Base-by-base conservation (phyloP, 371 early-diverging fungal species). In the Haplosporangium sp. region DNA sequence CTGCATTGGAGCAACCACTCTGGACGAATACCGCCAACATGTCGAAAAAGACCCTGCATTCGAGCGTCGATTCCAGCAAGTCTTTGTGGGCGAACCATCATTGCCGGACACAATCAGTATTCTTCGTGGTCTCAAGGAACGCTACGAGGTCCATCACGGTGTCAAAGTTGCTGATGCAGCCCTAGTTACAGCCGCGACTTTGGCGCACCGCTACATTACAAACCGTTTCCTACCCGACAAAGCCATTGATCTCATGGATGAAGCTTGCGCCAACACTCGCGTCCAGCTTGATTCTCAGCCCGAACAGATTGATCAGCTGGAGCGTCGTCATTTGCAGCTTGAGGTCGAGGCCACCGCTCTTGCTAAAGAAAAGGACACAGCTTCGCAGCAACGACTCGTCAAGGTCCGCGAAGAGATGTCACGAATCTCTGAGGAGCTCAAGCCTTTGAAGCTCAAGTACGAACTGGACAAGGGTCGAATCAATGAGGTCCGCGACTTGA, bases 251-350 rank as follows among this genome's bases (percentile, higher is more conserved):
- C 73, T 96, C 50, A 81, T 94, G 73, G 96, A 96, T 77, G 98
- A 98, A 82, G 98, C 98, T 5, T 96, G 96, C 77, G 98, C 98
- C 29, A 93, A 93, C 81, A 92, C 93, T 0, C 93, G 97, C 55
- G 97, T 98, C 1, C 97, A 97, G 75, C 88, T 97, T 5, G 98
- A 98, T 70, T 95, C 95, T 0, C 95, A 96, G 73, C 99, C 99
- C 7, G 99, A 98, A 84, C 88, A 89, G 60, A 98, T 98, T 53
- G 99, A 98, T 84, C 88, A 90, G 0, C 88, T 98, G 14, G 97
- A 98, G 73, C 92, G 99, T 52, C 91, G 91, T 38, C 87, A 86
- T 57, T 86, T 97, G 64, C 97, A 96, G 83, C 87, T 98, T 13
- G 97, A 98, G 77, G 94, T 98, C 64, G 99, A 98, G 82, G 95